Evolutionary conservation across 441 rosid genomes (phyloP).

Genomic region (Melastoma candidum): DNA sequence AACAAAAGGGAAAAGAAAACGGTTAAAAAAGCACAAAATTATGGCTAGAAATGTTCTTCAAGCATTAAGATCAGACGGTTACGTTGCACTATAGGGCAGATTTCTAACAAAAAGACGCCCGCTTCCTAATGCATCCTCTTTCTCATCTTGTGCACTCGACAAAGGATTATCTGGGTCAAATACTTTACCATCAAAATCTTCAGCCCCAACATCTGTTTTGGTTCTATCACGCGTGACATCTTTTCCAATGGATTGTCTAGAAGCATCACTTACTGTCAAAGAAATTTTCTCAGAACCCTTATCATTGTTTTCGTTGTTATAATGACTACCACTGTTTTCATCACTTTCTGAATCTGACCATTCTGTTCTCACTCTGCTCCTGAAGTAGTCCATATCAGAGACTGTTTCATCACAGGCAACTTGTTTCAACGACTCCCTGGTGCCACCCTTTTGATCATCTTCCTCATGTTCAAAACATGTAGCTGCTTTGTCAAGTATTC

Average conservation of each 20-base stretch:
- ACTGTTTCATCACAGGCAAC: conserved; percentile 39
- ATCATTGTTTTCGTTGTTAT: conserved; percentile 9
- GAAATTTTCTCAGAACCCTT: conserved; percentile 5
- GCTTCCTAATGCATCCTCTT: conserved; percentile 32
- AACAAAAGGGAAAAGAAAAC: conserved; percentile 1
- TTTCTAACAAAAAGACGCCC: conserved; percentile 81
- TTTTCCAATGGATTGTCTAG: conserved; percentile 11
- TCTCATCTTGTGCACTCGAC: conserved; percentile 25
- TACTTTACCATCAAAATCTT: conserved; percentile 31
- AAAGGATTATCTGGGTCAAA: conserved; percentile 23
- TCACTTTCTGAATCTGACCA: conserved; percentile 75
- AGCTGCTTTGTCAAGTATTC: conserved; percentile 14
- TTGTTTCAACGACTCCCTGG: conserved; percentile 20
- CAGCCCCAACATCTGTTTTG: conserved; percentile 25
- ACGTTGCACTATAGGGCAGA: conserved; percentile 73
- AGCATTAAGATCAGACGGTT: conserved; percentile 9
- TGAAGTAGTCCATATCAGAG: conserved; percentile 84
- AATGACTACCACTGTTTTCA: conserved; percentile 18
- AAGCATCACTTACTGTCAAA: conserved; percentile 5
- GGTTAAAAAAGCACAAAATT: background rate
- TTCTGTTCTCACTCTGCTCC: conserved; percentile 71
- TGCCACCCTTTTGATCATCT: conserved; percentile 16
- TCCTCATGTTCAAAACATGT: conserved; percentile 9
- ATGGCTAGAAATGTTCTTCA: too few relatives aligned
- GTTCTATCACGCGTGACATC: conserved; percentile 19